phyloP scores from a whole-genome alignment of 2,329 filamentous ascomycete species.

The Aspergillus terreus region DNA sequence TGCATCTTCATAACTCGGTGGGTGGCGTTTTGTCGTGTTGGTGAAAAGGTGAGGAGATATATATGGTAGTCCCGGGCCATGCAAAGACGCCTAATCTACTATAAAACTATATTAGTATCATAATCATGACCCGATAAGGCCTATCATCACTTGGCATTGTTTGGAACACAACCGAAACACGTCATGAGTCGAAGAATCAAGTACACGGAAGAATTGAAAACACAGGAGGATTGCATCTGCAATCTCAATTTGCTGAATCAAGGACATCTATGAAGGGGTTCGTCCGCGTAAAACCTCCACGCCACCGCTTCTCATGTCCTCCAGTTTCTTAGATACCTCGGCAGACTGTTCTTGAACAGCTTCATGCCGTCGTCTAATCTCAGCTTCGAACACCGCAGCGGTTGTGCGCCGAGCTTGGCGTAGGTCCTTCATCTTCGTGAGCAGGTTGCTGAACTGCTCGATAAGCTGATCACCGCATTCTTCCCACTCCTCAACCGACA shows the following conservation, averaged over 20 bases:
- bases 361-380: conserved; percentile 53
- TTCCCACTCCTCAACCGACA: conserved; percentile 57
- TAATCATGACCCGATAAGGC: no score
- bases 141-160: no score
- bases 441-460: conserved; percentile 49
- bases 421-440: conserved; percentile 50
- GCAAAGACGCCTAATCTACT: no score
- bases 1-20: no score
- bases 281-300: conserved; percentile 48
- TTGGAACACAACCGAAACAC: no score
- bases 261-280: conserved; percentile 17
- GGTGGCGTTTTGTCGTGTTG: no score
- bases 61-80: no score
- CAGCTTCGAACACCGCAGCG: conserved; percentile 52
- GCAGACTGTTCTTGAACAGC: conserved; percentile 47
- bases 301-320: conserved; percentile 54
- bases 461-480: conserved; percentile 60
- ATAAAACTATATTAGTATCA: no score
- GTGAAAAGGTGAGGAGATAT: no score
- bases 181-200: no score
- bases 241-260: not conserved
- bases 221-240: no score
- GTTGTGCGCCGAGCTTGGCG: conserved; percentile 53
- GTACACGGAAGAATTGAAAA: no score
- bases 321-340: conserved; percentile 48